Conservation (phyloP, 2,329 filamentous ascomycete genomes). For the Leptoxyphium fumago region DNA sequence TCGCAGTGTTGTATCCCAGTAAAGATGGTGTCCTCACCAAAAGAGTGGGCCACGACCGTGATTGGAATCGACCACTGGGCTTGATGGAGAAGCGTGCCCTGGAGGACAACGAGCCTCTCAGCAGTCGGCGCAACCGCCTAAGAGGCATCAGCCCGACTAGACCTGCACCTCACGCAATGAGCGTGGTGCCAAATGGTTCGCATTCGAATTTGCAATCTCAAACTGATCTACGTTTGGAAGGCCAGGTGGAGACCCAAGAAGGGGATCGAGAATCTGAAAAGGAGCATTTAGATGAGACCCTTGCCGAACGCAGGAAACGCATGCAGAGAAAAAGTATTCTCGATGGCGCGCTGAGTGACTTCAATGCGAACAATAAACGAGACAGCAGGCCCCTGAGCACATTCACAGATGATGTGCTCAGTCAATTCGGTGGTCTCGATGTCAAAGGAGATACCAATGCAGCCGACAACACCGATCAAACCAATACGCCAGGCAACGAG, state of each 20-base stretch:
- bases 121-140: constrained; percentile 59
- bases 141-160: constrained; percentile 37
- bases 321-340: constrained; percentile 45
- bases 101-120: constrained; percentile 86
- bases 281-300: constrained; percentile 49
- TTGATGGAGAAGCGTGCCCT: constrained; percentile 68
- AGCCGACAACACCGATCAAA: not conserved
- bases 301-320: constrained; percentile 50
- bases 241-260: constrained; percentile 19
- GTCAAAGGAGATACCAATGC: constrained; percentile 18
- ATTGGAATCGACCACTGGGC: constrained; percentile 51
- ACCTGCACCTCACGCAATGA: constrained; percentile 10
- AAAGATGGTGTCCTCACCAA: constrained; percentile 38
- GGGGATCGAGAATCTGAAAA: constrained; percentile 22
- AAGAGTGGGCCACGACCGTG: constrained; percentile 24
- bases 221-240: constrained; percentile 10
- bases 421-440: constrained; percentile 43
- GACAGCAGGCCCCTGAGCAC: constrained; percentile 33
- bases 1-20: constrained; percentile 62
- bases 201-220: constrained; percentile 15
- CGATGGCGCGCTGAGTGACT: constrained; percentile 26
- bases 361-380: constrained; percentile 5
- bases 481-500: not conserved
- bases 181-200: constrained; percentile 13
- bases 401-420: constrained; percentile 56